Evolutionary conservation across 1,139 yeast species (phyloP), one percentile per base, ranked within the genome.

Genomic region (Geotrichum aggregatum): DNA sequence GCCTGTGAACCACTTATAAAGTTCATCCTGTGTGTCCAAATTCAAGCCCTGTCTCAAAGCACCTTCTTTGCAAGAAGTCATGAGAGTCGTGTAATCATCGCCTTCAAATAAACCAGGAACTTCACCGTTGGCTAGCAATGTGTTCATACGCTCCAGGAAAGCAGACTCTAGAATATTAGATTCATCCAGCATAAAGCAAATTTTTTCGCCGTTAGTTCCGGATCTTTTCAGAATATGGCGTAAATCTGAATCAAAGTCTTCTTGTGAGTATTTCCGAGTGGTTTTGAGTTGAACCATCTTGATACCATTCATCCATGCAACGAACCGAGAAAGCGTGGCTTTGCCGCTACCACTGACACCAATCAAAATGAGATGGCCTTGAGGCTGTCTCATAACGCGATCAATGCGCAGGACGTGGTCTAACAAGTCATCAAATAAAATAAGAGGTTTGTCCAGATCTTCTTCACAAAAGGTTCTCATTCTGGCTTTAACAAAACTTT

Each of bases 61-160:
- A 46, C 79, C 82, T 26, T 82, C 84, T 22, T 75, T 69, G 57
- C 95, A 83, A 1, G 77, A 63, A 1, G 70, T 70, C 74, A 87
- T 73, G 49, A 89, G 68, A 2, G 74, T 59, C 0, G 72, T 70
- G 50, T 72, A 76, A 13, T 87, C 91, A 11, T 87, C 95, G 0
- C 83, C 92, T 58, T 82, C 88, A 66, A 87, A 92, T 19, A 92
- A 71, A 1, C 96, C 97, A 0, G 97, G 97, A 22, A 89, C 78
- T 61, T 91, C 97, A 0, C 96, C 87, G 66, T 91, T 92, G 0
- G 98, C 97, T 35, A 92, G 73, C 28, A 92, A 71, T 0, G 95
- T 87, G 62, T 92, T 92, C 95, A 92, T 88, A 56, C 96, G 74
- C 67, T 92, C 98, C 33, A 92, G 70, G 63, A 91, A 91, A 0